Evolutionary conservation across 352 stramenopile species (phyloP).

Genomic region (Phytophthora sp.): DNA sequence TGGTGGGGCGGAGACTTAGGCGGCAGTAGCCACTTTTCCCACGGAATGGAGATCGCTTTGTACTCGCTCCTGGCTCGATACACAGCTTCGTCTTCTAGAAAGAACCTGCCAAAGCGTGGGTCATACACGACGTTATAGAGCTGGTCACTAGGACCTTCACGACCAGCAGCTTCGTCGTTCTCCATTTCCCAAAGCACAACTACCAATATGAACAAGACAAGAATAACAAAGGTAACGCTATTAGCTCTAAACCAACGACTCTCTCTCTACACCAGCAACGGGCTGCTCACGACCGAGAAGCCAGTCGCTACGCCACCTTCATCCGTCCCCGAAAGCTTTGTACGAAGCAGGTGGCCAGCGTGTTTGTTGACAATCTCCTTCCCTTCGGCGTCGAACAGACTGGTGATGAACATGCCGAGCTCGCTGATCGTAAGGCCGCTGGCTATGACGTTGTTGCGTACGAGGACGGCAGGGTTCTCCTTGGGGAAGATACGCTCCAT

Average conservation of each 20-base stretch:
- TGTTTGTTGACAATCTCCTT: conserved; percentile 93
- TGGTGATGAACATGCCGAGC: conserved; percentile 95
- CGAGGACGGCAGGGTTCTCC: conserved; percentile 75
- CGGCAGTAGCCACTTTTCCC: conserved; percentile 47
- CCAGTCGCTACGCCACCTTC: conserved; percentile 96
- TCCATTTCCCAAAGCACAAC: conserved; percentile 19
- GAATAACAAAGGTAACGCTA: conserved; percentile 22
- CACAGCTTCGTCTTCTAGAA: conserved; percentile 42
- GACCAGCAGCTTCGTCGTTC: neutral
- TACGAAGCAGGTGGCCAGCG: conserved; percentile 95
- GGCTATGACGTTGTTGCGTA: conserved; percentile 74
- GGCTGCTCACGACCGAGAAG: conserved; percentile 94
- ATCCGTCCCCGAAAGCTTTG: conserved; percentile 95
- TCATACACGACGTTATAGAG: conserved; percentile 56
- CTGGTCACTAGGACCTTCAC: conserved; percentile 8
- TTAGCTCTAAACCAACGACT: conserved; percentile 19
- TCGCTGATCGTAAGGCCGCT: conserved; percentile 93
- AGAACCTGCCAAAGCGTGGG: conserved; percentile 50
- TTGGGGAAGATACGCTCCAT: conserved; percentile 97
- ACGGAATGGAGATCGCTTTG: conserved; percentile 34
- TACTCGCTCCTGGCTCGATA: conserved; percentile 1
- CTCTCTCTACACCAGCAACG: conserved; percentile 76
- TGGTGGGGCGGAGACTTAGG: conserved; percentile 23
- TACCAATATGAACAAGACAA: conserved; percentile 7
- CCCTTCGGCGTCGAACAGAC: conserved; percentile 71